These are phyloP conservation scores for Plasmodium gonderi DNA, from an alignment of 169 alveolate species.

Conservation along the genomic window DNA sequence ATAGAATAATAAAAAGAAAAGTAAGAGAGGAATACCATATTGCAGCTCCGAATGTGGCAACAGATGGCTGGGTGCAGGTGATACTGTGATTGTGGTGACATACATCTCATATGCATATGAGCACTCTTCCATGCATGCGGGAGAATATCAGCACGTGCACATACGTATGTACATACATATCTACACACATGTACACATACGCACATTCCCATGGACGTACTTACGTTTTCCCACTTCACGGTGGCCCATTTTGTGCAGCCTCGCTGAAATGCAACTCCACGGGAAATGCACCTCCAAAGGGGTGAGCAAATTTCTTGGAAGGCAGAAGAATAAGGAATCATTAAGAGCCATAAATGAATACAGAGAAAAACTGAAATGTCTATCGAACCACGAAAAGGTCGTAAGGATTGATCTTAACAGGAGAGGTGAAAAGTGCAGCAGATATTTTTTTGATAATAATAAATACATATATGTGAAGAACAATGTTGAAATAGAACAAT, in stretches of 20 bases:
- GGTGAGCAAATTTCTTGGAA: not conserved
- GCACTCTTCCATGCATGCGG: no score
- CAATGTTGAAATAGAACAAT: not conserved
- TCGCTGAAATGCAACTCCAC: not conserved
- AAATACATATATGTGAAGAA: slow-evolving; percentile 33
- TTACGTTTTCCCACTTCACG: not conserved
- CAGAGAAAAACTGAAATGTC: not conserved
- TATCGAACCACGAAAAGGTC: slow-evolving; percentile 20
- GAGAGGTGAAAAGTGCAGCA: slow-evolving; percentile 6
- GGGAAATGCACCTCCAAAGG: not conserved
- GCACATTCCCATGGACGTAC: no score
- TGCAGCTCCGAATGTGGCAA: no score
- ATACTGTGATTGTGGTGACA: no score
- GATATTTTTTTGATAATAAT: slow-evolving; percentile 32
- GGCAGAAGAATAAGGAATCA: not conserved
- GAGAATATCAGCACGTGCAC: no score
- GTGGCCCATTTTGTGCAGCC: no score
- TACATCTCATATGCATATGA: no score
- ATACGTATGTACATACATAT: no score
- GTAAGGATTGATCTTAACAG: slow-evolving; percentile 48
- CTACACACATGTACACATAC: no score
- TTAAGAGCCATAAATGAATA: slow-evolving; percentile 5
- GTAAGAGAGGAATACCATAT: no score
- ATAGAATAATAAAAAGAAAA: no score
- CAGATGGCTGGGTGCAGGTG: no score